Base-by-base conservation (phyloP, 2,329 filamentous ascomycete species). In the Xylaria sp. region DNA sequence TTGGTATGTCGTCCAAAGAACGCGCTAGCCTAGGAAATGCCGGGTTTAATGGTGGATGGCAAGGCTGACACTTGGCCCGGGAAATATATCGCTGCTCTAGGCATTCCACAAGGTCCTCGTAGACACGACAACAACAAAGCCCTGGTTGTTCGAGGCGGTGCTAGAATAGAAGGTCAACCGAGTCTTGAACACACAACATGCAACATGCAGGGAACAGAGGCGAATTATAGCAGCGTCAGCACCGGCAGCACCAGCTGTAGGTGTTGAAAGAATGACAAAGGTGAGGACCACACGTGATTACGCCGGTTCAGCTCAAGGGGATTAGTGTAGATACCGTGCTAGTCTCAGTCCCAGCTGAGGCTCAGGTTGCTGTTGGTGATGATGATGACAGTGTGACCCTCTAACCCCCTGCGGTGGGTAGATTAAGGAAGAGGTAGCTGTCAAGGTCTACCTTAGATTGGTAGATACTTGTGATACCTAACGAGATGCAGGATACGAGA, bases 331-430 rank as follows among this genome's bases (percentile, higher is more conserved):
- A 19, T 57, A 55, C 30, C 27, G 42, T 54, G 34, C 42, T 45
- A 59, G 60, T 47, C 65, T 48, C 48, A 61, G 60, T 62, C 47
- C 57, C 53, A 55, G 57, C 64, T 67, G 47, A 64, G 55, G 5
- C 45, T 61, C 14, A 9, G 19, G 21, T 50, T 39, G 21, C 2
- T 55, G 27, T 17, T 50, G 21, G n/a, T 19, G 17, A 21, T 24
- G 48, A 17, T 19, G 59, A 59, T 56, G 63, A 56, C 42, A 32
- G 57, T 64, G 21, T 36, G 39, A 47, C 53, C 21, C 21, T 48
- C 34, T n/a, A 11, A 24, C 30, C 2, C 3, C 24, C 24, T 51
- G 27, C 9, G n/a, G 3, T 51, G 30, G 12, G 21, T 30, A 51
- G 19, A 8, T 32, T n/a, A 53, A 7, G 24, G 17, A 53, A 9